Base-by-base conservation (phyloP, 805 yeast species). In the Komagataella phaffii region DNA sequence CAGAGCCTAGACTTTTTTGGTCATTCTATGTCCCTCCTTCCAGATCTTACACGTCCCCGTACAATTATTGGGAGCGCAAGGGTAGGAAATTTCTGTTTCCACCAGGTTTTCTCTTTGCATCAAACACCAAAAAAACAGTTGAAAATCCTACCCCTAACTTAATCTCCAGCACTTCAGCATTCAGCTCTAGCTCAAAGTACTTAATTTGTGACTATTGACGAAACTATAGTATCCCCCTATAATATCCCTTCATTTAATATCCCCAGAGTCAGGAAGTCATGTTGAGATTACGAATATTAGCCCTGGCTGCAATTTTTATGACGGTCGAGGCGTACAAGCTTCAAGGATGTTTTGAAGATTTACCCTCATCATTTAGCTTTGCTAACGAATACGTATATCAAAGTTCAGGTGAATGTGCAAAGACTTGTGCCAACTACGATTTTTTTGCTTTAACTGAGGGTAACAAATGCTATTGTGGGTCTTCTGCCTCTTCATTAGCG, bases 401-500 rank as follows among this genome's bases (percentile, higher is more conserved):
- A 65, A 74, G 88, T 7, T 74, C 80, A 17, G 69, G 75, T 6
- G 68, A 77, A 59, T 84, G 93, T 64, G 68, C 71, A 53, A 56
- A 59, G 6, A 68, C 70, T 55, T 83, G 91, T 63, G 53, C 65
- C 4, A 60, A 56, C n/a, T 52, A 61, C 51, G 74, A 75, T 7
- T 68, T 65, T 59, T 75, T 75, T 46, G 89, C 84, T 3, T 61
- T 79, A 40, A 62, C 73, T 10, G 64, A 72, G 50, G 87, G 88
- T 7, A 59, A 70, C 23, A 63, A 64, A 17, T 86, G 95, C 64
- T 84, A 75, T 59, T 86, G 95, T 64, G 91, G 91, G 24, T 67
- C 74, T 58, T 54, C 67, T 1, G 53, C 64, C 1, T 72, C 79
- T 3, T 51, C 62, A 17, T 8, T 30, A 30, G 52, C 49, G 21